A percentile compares a stretch with the other conserved stretches of the same genome.
Evolutionary conservation across 31 red algal genomes (phyloP).

Genomic region (Endocladia muricata): DNA sequence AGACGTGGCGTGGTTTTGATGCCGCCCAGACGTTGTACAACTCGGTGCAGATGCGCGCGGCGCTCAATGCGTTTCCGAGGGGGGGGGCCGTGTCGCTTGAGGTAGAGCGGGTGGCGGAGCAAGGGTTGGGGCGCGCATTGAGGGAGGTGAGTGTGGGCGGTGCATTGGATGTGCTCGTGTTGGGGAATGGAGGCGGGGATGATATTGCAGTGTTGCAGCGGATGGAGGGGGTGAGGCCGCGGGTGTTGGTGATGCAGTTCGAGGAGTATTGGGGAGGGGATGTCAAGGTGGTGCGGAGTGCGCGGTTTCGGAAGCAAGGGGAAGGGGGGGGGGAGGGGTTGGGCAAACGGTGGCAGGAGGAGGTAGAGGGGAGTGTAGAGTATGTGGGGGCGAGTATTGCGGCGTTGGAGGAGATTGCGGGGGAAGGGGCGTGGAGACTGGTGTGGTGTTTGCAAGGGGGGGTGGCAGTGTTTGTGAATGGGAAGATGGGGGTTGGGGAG

Average conservation of each 20-base stretch:
- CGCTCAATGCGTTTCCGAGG: neutral
- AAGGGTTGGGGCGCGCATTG: neutral
- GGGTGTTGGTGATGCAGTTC: constrained; percentile 24
- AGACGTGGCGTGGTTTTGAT: constrained; percentile 40
- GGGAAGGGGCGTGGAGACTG: constrained; percentile 3
- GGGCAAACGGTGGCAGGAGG: no score
- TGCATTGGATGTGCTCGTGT: constrained; percentile 14
- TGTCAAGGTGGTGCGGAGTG: neutral
- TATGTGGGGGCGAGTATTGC: constrained; percentile 22
- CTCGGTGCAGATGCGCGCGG: neutral
- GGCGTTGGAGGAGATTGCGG: constrained; percentile 2
- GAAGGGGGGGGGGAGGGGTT: constrained; percentile 3
- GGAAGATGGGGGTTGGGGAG: neutral
- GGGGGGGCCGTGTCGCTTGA: neutral
- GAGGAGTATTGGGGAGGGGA: constrained; percentile 26
- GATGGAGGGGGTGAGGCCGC: constrained; percentile 2
- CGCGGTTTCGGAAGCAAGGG: neutral
- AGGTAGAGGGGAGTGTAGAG: constrained; percentile 3
- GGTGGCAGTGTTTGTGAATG: constrained; percentile 29
- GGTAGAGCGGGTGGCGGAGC: neutral
- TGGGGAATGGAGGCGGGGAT: constrained; percentile 20
- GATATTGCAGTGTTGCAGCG: constrained; percentile 12
- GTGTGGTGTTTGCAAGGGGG: constrained; percentile 31
- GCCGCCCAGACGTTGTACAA: constrained; percentile 14
- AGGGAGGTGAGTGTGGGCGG: constrained; percentile 1